These are phyloP conservation scores for Inga oerstediana DNA, from an alignment of 306 rosid species.

Conservation along the genomic window DNA sequence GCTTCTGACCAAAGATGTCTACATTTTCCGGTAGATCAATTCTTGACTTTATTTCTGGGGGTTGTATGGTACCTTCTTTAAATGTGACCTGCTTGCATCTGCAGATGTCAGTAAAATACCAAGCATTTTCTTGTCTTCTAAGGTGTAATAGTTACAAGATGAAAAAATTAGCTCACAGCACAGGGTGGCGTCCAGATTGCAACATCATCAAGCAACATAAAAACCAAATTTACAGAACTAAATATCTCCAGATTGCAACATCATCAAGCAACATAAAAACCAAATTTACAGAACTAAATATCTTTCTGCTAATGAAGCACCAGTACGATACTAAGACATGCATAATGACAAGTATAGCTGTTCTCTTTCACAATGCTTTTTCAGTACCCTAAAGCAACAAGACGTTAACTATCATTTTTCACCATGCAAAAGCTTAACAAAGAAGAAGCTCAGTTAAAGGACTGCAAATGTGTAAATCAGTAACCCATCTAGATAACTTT, in stretches of 20 bases:
- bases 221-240: conserved; percentile 11
- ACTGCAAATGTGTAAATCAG: not conserved
- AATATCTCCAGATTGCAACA: conserved; percentile 13
- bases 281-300: conserved; percentile 13
- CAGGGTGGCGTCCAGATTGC: conserved; percentile 11
- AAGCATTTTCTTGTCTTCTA: conserved; percentile 19
- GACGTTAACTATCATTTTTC: conserved; percentile 8
- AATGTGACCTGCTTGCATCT: conserved; percentile 69
- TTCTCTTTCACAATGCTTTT: not conserved
- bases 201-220: conserved; percentile 6
- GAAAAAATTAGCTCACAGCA: conserved; percentile 26
- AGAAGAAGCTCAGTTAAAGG: conserved; percentile 8
- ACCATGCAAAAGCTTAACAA: conserved; percentile 1
- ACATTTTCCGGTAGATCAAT: conserved; percentile 73
- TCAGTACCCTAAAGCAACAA: conserved; percentile 22
- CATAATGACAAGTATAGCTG: not conserved
- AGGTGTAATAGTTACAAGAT: not conserved
- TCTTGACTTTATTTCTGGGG: conserved; percentile 83
- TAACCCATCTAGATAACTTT: not conserved
- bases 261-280: conserved; percentile 3
- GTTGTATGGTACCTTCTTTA: conserved; percentile 81
- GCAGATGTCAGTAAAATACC: conserved; percentile 23
- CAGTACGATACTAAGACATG: conserved; percentile 11
- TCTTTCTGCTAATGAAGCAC: conserved; percentile 11
- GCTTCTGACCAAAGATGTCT: conserved; percentile 73